Base-by-base conservation (phyloP, 352 stramenopile genomes). In the Phytopythium helicoides region DNA sequence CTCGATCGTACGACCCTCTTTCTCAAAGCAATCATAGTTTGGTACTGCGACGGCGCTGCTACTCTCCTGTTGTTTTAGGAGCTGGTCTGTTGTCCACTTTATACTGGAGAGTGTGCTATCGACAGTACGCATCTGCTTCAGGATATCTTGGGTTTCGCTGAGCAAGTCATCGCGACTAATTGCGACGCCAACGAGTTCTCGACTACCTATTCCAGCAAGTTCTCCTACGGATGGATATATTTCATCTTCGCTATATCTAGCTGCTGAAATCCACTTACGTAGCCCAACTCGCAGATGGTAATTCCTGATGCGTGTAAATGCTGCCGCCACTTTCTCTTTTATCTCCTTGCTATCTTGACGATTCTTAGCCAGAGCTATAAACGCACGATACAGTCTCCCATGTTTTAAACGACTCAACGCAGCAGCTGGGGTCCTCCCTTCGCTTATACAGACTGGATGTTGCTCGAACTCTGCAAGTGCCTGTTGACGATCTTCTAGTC, bases 391-490 rank as follows among this genome's bases (percentile, higher is more conserved):
- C 6, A 88, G 16, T 0, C 71, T 15, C 3, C 72, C 64, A 34
- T 77, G 65, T 18, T 64, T 69, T 6, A 91, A 37, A 12, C 66
- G 78, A 1, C 61, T 65, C 18, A 87, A 41, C 0, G 51, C 67
- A 6, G 65, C 65, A 12, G 53, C 28, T 18, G 57, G 46, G 9
- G 21, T 21, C 3, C 58, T 58, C 9, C 63, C 25, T 4, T 61
- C 47, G 7, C 23, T 26, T 25, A 54, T 40, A 51, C 62, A 28
- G 8, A 39, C 33, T 0, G 74, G 68, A 45, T 82, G 58, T 6
- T 35, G 56, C 35, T 93, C 76, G 52, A 89, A 93, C 3, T 23
- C 25, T 16, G 59, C 59, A 1, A 90, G 60, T 8, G 74, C 78
- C 0, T 64, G 47, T 56, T 60, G 54, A 10, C 82, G 75, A 10